A percentile compares a stretch with the other conserved stretches of the same genome.
Evolutionary conservation across 192 early-diverging fungal genomes (phyloP).

Genomic region (Rhizophagus clarus): DNA sequence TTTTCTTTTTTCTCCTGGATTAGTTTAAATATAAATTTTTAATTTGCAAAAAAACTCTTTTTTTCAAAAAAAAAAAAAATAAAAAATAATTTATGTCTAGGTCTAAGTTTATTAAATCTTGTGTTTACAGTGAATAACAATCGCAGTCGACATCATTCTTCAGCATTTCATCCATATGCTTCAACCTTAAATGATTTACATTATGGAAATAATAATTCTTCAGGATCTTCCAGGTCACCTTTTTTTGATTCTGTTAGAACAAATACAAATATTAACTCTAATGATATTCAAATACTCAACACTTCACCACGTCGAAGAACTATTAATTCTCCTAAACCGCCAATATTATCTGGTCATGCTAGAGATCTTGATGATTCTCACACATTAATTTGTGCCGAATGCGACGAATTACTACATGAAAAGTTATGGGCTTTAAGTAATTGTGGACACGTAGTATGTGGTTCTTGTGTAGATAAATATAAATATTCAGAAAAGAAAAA

Average conservation of each 20-base stretch:
- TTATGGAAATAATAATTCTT: background rate
- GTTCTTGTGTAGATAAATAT: slow-evolving; percentile 3
- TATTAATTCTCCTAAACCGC: background rate
- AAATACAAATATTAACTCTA: background rate
- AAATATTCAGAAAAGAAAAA: background rate
- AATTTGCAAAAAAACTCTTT: background rate
- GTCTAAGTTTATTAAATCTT: background rate
- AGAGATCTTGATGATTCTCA: background rate
- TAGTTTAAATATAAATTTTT: background rate
- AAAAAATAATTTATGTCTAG: background rate
- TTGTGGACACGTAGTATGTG: slow-evolving; percentile 15
- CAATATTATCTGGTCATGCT: background rate
- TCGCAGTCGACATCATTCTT: background rate
- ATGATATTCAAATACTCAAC: slow-evolving; percentile 1
- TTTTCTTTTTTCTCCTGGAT: background rate
- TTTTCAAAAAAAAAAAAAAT: background rate
- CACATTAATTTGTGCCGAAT: slow-evolving; percentile 6
- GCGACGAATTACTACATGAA: slow-evolving; percentile 1
- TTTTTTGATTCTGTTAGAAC: background rate
- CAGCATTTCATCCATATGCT: background rate
- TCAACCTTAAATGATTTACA: background rate
- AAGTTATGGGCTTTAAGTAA: slow-evolving; percentile 8
- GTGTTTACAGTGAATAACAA: background rate
- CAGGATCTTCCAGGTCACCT: background rate
- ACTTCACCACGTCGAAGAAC: background rate